Base-by-base conservation (phyloP, 768 basidiomycete species). In the Russula griseocarnosa region DNA sequence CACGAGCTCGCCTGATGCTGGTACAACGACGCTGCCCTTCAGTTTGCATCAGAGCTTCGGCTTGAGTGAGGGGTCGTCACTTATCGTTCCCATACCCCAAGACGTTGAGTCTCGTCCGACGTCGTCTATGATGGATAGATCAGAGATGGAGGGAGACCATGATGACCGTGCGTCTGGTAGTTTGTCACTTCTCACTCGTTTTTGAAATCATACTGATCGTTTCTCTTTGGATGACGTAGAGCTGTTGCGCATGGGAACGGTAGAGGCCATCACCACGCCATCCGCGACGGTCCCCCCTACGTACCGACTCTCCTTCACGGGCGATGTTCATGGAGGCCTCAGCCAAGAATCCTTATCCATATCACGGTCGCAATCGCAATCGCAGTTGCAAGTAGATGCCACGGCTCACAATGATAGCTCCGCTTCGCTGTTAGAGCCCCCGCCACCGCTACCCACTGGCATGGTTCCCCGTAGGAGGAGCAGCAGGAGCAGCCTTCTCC, bases 181-280 rank as follows among this genome's bases (percentile, higher is more conserved):
- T 53, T 26, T 44, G 11, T 30, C 13, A 32, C 40, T 32, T 3
- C 8, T 10, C 8, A 2, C 14, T 14, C 26, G 26, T 26, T 5
- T 26, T 40, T 60, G 5, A n/a, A 20, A 54, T 5, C 4, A 20
- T 60, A 22, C 60, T 65, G 50, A 69, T 58, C 26, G 14, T 47
- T 34, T 24, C 49, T 8, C 10, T 11, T 49, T n/a, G 51, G 28
- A 44, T 40, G 50, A 63, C 60, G 8, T 68, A 86, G 84, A 79
- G 55, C 60, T 74, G 18, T 76, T 83, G 69, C 81, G 83, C 46
- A 71, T 86, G 32, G 81, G 83, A 26, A 70, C 75, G 36, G 75
- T 86, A 7, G 83, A 82, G 64, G 79, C 83, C 0, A 71, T 79
- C 3, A 72, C 76, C 11, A 85, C 83, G 0, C 85, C 85, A 0